phyloP scores from a whole-genome alignment of 306 rosid species.

The Herpetospermum pedunculosum region DNA sequence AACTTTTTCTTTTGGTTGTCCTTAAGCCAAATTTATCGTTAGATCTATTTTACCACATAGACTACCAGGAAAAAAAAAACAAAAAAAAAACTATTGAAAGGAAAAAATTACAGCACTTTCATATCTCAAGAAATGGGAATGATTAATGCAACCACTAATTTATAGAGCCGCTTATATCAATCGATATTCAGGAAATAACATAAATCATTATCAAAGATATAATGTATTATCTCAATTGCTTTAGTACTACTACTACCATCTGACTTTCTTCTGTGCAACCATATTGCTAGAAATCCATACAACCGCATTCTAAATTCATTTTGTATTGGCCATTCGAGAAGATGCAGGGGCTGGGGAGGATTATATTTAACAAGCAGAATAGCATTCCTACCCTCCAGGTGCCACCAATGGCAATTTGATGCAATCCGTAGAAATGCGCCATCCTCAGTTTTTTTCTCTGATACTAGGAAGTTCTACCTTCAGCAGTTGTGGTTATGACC shows the following conservation, averaged over 20 bases:
- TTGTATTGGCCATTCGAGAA: not conserved
- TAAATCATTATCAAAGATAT: not conserved
- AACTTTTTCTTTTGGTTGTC: not conserved
- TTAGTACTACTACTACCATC: not conserved
- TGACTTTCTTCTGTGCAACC: constrained; percentile 5
- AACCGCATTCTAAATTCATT: constrained; percentile 3
- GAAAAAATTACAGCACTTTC: not conserved
- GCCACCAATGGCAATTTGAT: constrained; percentile 1
- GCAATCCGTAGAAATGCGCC: not conserved
- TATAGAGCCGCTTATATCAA: not conserved
- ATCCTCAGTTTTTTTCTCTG: not conserved
- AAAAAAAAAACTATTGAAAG: not conserved
- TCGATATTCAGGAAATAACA: not conserved
- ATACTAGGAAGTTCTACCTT: not conserved
- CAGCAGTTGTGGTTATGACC: constrained; percentile 7
- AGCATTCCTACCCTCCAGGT: not conserved
- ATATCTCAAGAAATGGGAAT: not conserved
- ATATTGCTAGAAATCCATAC: not conserved
- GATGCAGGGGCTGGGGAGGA: constrained; percentile 10
- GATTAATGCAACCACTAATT: not conserved
- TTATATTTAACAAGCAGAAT: constrained; percentile 2
- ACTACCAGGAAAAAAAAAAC: not conserved
- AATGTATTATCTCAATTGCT: not conserved
- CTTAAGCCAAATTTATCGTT: not conserved
- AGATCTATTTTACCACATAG: not conserved